Evolutionary conservation across 2,329 filamentous ascomycete genomes (phyloP), one percentile per base, ranked within the genome.

Genomic region (Coniochaeta sp.): DNA sequence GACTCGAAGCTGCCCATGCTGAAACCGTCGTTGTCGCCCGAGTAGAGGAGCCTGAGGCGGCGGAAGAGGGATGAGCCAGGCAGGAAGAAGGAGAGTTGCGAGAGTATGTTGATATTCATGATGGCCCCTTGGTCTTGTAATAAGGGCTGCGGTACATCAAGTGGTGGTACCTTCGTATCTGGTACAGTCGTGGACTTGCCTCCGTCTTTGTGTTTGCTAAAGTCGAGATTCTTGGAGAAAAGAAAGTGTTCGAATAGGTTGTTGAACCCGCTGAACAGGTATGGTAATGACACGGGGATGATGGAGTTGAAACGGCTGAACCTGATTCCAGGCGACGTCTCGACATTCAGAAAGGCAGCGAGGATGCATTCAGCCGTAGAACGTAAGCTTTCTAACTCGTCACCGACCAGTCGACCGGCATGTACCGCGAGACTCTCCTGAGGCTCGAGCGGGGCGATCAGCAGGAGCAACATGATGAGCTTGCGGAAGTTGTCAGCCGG

Each of bases 1-100:
- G 86, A 82, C 69, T 91, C 87, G 64, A 91, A 91, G 60, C 86
- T 88, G 24, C 89, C 88, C 84, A 91, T 88, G 22, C 87, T 90
- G 72, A 91, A 92, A 6, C 89, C 89, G 14, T 87, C 84, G 28
- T 85, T 82, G 55, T 82, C 85, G 6, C 89, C 89, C 1, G 86
- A 87, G 69, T 91, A 92, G 0, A 92, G 76, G 1, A 85, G 79
- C 1, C 87, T 82, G 2, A 91, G 76, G 3, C 84, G 79, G 12
- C 84, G 78, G 69, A 91, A 91, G 6, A 92, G 77, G 1, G 81
- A 80, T 5, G 77, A 77, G 7, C 86, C 84, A 1, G 84, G 83
- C 31, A 92, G 78, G 68, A 91, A 91, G 67, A 91, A 87, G 0
- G 89, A 90, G 3, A 92, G 75, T 67, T 92, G 89, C 2, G 83